Base-by-base conservation (phyloP, 164 flowering plant genomes). In the Tinospora cordifolia region DNA sequence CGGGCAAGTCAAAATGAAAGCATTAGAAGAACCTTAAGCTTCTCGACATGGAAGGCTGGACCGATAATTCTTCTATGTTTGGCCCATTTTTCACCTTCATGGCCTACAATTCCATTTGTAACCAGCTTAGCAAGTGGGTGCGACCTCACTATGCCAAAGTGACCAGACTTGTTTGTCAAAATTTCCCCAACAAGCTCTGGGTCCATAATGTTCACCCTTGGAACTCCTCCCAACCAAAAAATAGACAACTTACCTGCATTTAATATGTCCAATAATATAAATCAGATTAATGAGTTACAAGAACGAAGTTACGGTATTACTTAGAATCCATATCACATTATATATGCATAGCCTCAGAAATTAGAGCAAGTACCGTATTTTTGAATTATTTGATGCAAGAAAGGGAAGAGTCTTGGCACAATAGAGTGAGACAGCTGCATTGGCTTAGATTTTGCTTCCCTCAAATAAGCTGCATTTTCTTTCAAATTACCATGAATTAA, bases 31-130 rank as follows among this genome's bases (percentile, higher is more conserved):
- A 76, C 82, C 82, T 79, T 79, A 24, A 79, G 44, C 62, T 79
- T 79, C 57, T 79, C 75, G 13, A 65, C 15, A 25, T 76, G 77
- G 63, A 79, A 79, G 8, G 77, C 81, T 3, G 77, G 81, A 24
- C 71, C 76, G 68, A 79, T 63, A 17, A 72, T 75, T 66, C 74
- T 69, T 62, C 79, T 75, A 47, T 68, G 82, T 44, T 49, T 76
- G 54, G 14, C 79, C 82, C 82, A 79, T 65, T 79, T 30, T 13
- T 76, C 79, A 5, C 78, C 78, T 2, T 76, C 75, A 13, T 21
- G 27, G 41, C 3, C 21, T 7, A 38, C 12, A 7, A 76, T 39
- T 44, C 82, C 77, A 54, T 15, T 39, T 17, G 63, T 66, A 27
- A 79, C 24, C 51, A 71, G 22, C 34, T 65, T 21, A 14, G 10